These are phyloP conservation scores for Populus pruinosa DNA, from an alignment of 345 rosid genomes.

Conservation along the genomic window DNA sequence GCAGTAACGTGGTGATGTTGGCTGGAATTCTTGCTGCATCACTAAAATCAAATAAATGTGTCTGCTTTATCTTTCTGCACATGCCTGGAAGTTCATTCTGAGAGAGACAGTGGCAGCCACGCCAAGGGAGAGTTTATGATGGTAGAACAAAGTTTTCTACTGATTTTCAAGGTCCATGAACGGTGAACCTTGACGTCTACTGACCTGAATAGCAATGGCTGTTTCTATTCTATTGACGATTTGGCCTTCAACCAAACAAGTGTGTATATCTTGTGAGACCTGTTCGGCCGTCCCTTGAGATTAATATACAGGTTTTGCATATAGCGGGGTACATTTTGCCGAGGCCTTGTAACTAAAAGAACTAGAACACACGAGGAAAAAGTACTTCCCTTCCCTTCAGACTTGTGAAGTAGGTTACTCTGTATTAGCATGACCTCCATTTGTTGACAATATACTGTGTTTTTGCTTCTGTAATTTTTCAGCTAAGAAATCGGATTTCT, in stretches of 20 bases:
- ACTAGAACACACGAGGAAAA: neutral
- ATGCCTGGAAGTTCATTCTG: conserved; percentile 6
- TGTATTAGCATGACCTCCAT: neutral
- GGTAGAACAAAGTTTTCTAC: conserved; percentile 11
- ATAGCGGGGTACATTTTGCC: neutral
- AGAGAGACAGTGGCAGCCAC: conserved; percentile 10
- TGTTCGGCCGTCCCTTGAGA: neutral
- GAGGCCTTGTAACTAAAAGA: neutral
- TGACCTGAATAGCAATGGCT: neutral
- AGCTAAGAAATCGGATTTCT: neutral
- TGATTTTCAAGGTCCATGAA: neutral
- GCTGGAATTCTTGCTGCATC: conserved; percentile 9
- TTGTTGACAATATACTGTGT: neutral
- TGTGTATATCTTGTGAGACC: conserved; percentile 22
- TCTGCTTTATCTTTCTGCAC: conserved; percentile 7
- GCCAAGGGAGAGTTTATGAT: conserved; percentile 1
- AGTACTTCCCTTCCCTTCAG: neutral
- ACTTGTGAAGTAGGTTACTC: neutral
- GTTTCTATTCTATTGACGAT: neutral
- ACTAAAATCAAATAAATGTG: conserved; percentile 4
- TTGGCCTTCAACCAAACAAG: conserved; percentile 12
- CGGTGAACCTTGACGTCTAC: neutral
- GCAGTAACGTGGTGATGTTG: conserved; percentile 2
- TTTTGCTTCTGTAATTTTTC: neutral
- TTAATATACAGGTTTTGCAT: neutral